Evolutionary conservation across 2,329 filamentous ascomycete genomes (phyloP), one percentile per base, ranked within the genome.

Genomic region (Apiospora sp.): DNA sequence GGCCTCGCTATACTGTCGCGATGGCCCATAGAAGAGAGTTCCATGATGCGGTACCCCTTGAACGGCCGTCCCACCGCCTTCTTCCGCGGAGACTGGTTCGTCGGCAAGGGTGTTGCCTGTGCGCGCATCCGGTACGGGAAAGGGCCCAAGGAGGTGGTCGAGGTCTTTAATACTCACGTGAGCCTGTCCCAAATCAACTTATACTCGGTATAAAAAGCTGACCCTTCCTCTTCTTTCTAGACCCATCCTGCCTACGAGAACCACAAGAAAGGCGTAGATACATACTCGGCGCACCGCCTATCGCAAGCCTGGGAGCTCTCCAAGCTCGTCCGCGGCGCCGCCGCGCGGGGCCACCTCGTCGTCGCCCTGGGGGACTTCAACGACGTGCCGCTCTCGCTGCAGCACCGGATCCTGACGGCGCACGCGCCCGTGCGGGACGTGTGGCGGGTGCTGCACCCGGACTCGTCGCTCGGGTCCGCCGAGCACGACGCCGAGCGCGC

Each of bases 291-390:
- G 80, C 96, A 98, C 83, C 93, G 95, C 72, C 94, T 94, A 24
- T 93, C 96, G 4, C 96, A 99, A 84, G 93, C 95, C 69, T 99
- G 96, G 96, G 93, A 98, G 81, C 93, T 98, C 72, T 90, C 95
- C 71, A 98, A 97, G 82, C 87, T 98, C 64, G 92, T 98, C 84
- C 91, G 94, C 68, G 93, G 90, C 72, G 95, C 96, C 64, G 89
- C 92, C 1, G 93, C 95, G 76, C 87, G 92, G 19, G 94, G 95
- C 8, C 93, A 96, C 80, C 87, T 98, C 43, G 95, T 95, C 70
- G 86, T 98, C 61, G 95, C 92, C 7, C 85, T 98, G 71, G 96
- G 96, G 37, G 96, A 98, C 84, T 98, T 98, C 85, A 98, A 98
- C 84, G 97, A 98, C 93, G 86, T 94, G n/a, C 96, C 96, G 0